Conservation (phyloP, 495 filamentous ascomycete genomes). For the Usnea hakonensis region DNA sequence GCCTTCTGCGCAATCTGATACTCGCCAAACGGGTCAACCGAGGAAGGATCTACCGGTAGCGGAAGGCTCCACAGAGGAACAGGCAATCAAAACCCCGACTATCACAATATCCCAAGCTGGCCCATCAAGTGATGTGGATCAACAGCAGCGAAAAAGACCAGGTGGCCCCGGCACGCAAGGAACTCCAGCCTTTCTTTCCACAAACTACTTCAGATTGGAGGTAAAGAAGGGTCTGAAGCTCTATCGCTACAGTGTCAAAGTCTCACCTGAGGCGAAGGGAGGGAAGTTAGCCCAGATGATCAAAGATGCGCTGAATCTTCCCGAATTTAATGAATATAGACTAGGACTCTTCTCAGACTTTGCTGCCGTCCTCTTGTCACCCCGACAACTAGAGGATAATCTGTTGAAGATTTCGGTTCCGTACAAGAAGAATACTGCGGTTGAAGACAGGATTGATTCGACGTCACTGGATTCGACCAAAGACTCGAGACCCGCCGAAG, state of each 20-base stretch:
- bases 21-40: background rate
- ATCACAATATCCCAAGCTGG: no score
- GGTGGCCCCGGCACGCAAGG: background rate
- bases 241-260: background rate
- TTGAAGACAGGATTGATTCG: no score
- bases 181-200: background rate
- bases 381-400: background rate
- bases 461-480: no score
- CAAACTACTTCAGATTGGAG: background rate
- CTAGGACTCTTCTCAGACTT: background rate
- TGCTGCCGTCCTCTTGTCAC: background rate
- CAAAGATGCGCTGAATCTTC: background rate
- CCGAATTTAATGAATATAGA: background rate
- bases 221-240: background rate
- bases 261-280: no score
- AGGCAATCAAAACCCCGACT: background rate
- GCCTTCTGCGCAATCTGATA: background rate
- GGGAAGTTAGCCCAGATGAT: background rate
- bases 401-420: background rate
- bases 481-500: no score
- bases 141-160: no score
- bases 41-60: no score
- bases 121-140: no score
- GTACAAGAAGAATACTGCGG: background rate
- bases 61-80: background rate